Percentiles rank a stretch among this genome's conserved stretches.
These are phyloP conservation scores for Neonectria punicea DNA, from an alignment of 2,329 filamentous ascomycete genomes.

Conservation along the genomic window DNA sequence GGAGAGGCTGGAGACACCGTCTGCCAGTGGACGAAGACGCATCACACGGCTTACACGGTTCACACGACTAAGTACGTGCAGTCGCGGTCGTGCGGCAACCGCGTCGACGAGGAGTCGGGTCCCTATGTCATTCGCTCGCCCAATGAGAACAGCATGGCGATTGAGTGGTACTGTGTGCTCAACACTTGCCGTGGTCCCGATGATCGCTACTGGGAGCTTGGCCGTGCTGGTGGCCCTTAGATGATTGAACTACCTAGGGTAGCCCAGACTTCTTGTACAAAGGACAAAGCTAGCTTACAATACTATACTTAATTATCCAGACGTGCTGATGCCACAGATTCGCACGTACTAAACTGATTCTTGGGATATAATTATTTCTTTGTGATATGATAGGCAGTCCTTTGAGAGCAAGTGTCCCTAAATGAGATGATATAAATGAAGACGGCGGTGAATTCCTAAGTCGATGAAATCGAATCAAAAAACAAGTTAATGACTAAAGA, in stretches of 20 bases:
- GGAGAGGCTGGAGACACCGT: background rate
- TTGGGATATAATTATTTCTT: no score
- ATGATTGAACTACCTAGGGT: background rate
- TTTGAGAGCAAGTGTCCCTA: no score
- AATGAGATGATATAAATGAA: no score
- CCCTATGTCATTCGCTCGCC: conserved; percentile 1
- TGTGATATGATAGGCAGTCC: no score
- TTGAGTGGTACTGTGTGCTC: conserved; percentile 1
- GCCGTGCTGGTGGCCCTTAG: background rate
- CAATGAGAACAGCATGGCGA: background rate
- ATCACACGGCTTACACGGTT: background rate
- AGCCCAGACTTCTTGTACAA: background rate
- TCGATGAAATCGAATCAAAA: no score
- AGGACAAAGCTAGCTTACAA: background rate
- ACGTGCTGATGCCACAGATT: no score
- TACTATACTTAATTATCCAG: background rate
- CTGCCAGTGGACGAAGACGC: background rate
- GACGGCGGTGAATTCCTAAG: no score
- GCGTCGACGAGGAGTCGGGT: background rate
- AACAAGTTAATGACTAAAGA: no score
- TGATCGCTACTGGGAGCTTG: background rate
- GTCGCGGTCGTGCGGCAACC: background rate
- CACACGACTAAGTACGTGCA: background rate
- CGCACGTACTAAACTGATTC: no score
- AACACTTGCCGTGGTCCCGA: background rate